A percentile compares a stretch with the other conserved stretches of the same genome.
Evolutionary conservation across 768 basidiomycete genomes (phyloP).

Genomic region (Termitomyces titanicus): DNA sequence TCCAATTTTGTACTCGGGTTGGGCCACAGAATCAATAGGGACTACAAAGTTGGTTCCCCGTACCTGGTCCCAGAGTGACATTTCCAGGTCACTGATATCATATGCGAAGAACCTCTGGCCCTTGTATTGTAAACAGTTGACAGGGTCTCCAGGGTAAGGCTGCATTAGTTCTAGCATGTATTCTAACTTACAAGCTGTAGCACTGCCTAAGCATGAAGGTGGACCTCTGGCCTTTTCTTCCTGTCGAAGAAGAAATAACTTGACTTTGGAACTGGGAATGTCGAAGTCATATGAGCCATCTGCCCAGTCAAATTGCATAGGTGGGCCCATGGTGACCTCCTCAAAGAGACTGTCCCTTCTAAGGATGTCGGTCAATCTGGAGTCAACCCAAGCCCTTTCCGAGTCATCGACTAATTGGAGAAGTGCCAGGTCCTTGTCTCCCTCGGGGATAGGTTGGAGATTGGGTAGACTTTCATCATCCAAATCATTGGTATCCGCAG

Average conservation of each 20-base stretch:
- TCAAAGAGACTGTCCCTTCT: background rate
- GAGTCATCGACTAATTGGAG: too few species aligned
- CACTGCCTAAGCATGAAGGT: background rate
- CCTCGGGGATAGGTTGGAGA: too few species aligned
- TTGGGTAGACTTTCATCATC: too few species aligned
- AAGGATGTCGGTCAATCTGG: background rate
- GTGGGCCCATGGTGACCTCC: background rate
- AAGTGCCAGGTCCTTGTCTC: background rate
- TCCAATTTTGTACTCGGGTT: background rate
- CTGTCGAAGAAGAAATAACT: background rate
- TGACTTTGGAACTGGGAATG: background rate
- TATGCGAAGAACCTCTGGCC: background rate
- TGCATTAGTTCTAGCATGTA: background rate
- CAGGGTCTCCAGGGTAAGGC: constrained; percentile 4
- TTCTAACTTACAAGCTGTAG: background rate
- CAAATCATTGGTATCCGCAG: too few species aligned
- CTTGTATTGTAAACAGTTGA: background rate
- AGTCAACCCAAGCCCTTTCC: too few species aligned
- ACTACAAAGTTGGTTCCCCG: background rate
- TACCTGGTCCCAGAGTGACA: background rate
- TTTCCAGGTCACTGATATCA: background rate
- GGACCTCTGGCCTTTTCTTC: background rate
- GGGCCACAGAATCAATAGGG: background rate
- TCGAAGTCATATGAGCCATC: background rate
- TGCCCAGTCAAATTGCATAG: background rate